phyloP scores from a whole-genome alignment of 164 flowering plant species.

The Chloranthus sessilifolius region DNA sequence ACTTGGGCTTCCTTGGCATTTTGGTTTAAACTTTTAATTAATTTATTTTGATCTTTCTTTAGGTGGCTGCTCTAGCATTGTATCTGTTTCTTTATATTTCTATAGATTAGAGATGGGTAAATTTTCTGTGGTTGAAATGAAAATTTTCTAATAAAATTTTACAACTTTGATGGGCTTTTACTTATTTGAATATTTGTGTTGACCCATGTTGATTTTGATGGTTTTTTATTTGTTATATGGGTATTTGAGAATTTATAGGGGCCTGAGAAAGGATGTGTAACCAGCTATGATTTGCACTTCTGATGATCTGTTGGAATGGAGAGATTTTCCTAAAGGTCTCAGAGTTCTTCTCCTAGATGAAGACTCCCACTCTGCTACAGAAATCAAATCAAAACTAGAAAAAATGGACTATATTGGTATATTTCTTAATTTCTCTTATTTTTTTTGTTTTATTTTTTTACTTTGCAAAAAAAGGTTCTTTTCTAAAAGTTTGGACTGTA shows the following conservation, averaged over 20 bases:
- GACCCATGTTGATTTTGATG: not conserved
- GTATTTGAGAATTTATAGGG: conserved; percentile 17
- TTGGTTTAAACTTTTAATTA: not conserved
- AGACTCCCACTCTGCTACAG: conserved; percentile 47
- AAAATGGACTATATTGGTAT: conserved; percentile 83
- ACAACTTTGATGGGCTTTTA: not conserved
- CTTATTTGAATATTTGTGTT: not conserved
- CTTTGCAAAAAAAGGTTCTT: no score
- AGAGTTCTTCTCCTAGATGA: conserved; percentile 68
- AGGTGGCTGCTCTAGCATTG: not conserved
- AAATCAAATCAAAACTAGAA: conserved; percentile 67
- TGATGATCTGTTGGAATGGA: conserved; percentile 66
- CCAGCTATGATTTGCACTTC: conserved; percentile 87
- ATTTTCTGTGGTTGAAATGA: not conserved
- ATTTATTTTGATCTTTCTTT: not conserved
- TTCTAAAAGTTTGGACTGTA: not conserved
- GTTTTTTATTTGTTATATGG: conserved; percentile 2
- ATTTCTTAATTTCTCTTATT: conserved; percentile 7
- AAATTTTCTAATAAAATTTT: not conserved
- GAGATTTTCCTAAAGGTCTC: conserved; percentile 88
- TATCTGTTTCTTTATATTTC: not conserved
- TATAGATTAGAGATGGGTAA: not conserved
- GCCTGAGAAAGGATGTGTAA: conserved; percentile 54
- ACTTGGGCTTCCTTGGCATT: not conserved
- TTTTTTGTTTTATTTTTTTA: conserved; percentile 1